Percentiles rank a stretch among this genome's conserved stretches.
Evolutionary conservation across 1,139 yeast genomes (phyloP).

Genomic region (Ogataea hybrid): DNA sequence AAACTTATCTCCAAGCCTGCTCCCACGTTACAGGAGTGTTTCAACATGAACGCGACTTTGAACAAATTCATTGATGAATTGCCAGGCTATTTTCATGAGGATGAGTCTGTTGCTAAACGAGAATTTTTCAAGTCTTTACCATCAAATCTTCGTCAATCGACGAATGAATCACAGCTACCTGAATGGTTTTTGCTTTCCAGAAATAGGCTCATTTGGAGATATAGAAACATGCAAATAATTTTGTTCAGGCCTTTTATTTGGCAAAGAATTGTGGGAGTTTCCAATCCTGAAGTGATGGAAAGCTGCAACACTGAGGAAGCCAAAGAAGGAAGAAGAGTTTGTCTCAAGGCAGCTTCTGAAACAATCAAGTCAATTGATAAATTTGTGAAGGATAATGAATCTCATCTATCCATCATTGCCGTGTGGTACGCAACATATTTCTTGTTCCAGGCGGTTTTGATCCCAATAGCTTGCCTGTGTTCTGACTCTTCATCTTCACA

Average conservation of each 20-base stretch:
- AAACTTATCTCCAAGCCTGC: slow-evolving; percentile 47
- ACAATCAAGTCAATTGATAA: slow-evolving; percentile 50
- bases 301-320: slow-evolving; percentile 42
- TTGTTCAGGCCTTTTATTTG: slow-evolving; percentile 55
- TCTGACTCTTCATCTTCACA: slow-evolving; percentile 46
- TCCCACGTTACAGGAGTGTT: slow-evolving; percentile 46
- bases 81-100: slow-evolving; percentile 49
- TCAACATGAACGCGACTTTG: slow-evolving; percentile 46
- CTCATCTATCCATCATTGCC: slow-evolving; percentile 42
- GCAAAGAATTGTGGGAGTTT: slow-evolving; percentile 46
- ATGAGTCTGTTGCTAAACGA: slow-evolving; percentile 31
- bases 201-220: slow-evolving; percentile 53
- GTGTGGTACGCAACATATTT: slow-evolving; percentile 67
- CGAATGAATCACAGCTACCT: slow-evolving; percentile 22
- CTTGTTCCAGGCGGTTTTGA: slow-evolving; percentile 57
- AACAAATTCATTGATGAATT: slow-evolving; percentile 40
- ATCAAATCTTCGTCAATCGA: slow-evolving; percentile 14
- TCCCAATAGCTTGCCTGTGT: slow-evolving; percentile 53
- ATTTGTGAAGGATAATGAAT: slow-evolving; percentile 37
- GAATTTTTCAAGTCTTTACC: slow-evolving; percentile 29
- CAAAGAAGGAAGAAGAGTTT: slow-evolving; percentile 47
- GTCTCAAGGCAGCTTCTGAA: slow-evolving; percentile 51
- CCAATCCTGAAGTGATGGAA: slow-evolving; percentile 36
- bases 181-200: slow-evolving; percentile 51
- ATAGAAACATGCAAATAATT: slow-evolving; percentile 51